Base-by-base conservation (phyloP, 1,284 basidiomycete species). In the Pholiota adiposa region DNA sequence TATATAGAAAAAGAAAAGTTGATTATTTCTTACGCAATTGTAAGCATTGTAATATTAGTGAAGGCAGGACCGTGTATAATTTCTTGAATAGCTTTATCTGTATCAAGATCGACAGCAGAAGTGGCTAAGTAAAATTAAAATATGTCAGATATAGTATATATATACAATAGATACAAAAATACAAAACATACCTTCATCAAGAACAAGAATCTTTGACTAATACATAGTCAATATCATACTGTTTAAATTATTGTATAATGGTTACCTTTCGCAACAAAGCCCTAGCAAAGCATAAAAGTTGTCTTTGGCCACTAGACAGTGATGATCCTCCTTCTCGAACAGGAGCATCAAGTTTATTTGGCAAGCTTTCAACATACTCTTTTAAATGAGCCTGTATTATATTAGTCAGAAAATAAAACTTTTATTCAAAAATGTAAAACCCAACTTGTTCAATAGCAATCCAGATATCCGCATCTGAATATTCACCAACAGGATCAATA, bases 41-140 rank as follows among this genome's bases (percentile, higher is more conserved):
- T 95, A 58, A 96, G 76, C 58, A 94, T 93, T 5, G 93, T 94
- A 16, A 92, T 86, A 59, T 87, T 72, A 8, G 78, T 75, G 68
- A 92, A 93, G 34, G 85, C 79, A 8, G 86, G 84, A 9, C 89
- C 89, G 18, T 85, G 81, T 48, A 95, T 92, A 62, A 93, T 92
- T 6, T 86, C 85, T 77, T 95, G 93, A 61, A 95, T 89, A 21
- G 90, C 89, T 54, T 84, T 83, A 73, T 97, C 95, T 2, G 95
- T 97, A 70, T 96, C 93, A 38, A 97, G 79, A 71, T 97, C 95
- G 56, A 97, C 93, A 14, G 90, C 90, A 21, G 88, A 90, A 9
- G 90, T 92, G 1, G 89, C 90, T 89, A 67, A 31, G 57, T 23
- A 36, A 51, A 12, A n/a, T n/a, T 36, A 60, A 49, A 58, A 58